These are phyloP conservation scores for Cyclostephanos invisitatus DNA, from an alignment of 108 stramenopile genomes.

Conservation along the genomic window DNA sequence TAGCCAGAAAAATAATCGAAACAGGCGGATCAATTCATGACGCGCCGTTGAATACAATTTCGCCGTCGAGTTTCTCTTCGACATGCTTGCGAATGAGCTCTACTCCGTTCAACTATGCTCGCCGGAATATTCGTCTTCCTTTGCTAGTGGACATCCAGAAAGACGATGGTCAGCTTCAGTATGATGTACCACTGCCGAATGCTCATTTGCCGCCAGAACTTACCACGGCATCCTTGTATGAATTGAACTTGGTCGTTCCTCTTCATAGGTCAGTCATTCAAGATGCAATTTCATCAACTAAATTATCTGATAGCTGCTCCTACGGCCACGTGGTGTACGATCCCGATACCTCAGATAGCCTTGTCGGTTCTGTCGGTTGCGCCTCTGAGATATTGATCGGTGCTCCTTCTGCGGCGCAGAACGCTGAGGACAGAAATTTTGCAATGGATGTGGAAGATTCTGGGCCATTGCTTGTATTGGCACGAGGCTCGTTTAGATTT, in stretches of 20 bases:
- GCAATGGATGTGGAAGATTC: constrained; percentile 27
- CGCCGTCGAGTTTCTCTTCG: neutral
- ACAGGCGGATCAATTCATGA: neutral
- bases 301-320: constrained; percentile 17
- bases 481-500: constrained; percentile 71
- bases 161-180: constrained; percentile 10
- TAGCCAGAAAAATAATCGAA: neutral
- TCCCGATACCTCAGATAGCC: constrained; percentile 13
- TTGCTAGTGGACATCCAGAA: constrained; percentile 35
- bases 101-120: constrained; percentile 33
- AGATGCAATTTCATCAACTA: constrained; percentile 45
- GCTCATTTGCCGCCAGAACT: constrained; percentile 74
- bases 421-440: constrained; percentile 7
- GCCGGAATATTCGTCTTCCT: constrained; percentile 43
- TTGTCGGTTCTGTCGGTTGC: constrained; percentile 82
- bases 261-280: constrained; percentile 70
- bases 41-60: neutral
- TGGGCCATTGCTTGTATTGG: constrained; percentile 50
- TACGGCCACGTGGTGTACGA: constrained; percentile 77
- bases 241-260: constrained; percentile 58
- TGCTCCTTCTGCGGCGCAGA: constrained; percentile 25
- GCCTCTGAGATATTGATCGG: constrained; percentile 66
- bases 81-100: constrained; percentile 31
- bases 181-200: constrained; percentile 69
- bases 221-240: constrained; percentile 68